Percentiles rank a stretch among this genome's conserved stretches.
Conservation (phyloP, 805 yeast genomes). For the Metschnikowia gelsemii region DNA sequence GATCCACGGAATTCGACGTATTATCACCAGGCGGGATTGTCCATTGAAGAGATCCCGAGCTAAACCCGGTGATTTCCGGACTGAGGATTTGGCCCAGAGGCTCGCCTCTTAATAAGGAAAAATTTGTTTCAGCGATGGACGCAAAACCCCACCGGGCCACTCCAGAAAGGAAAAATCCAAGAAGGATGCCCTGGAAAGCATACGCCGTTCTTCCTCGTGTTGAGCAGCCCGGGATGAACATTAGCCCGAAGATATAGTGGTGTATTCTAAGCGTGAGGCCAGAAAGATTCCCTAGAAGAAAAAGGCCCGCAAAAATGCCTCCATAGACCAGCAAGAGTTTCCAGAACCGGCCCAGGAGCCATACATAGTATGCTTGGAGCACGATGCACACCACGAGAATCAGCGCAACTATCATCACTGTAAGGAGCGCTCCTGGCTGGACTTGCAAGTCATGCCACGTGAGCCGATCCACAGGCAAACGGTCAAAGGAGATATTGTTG, state of each 20-base stretch:
- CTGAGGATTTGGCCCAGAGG: constrained; percentile 58
- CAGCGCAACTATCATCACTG: constrained; percentile 52
- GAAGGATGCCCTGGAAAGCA: constrained; percentile 76
- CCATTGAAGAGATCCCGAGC: constrained; percentile 42
- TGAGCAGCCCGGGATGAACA: constrained; percentile 80
- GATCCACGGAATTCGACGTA: constrained; percentile 1
- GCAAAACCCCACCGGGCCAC: constrained; percentile 93
- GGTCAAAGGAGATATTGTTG: constrained; percentile 84
- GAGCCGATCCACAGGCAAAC: constrained; percentile 83
- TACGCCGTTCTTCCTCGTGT: constrained; percentile 70
- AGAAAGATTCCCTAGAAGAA: constrained; percentile 42
- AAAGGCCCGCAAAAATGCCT: constrained; percentile 42
- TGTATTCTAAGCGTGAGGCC: constrained; percentile 76
- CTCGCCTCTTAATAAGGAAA: constrained; percentile 67
- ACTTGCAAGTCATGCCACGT: constrained; percentile 66
- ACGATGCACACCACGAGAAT: constrained; percentile 52
- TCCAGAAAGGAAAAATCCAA: constrained; percentile 82
- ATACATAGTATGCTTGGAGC: constrained; percentile 73
- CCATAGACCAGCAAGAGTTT: constrained; percentile 60
- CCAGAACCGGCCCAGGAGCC: constrained; percentile 72
- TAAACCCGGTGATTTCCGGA: constrained; percentile 44
- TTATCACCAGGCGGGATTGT: constrained; percentile 13
- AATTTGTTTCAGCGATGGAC: constrained; percentile 75
- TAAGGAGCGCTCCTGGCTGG: constrained; percentile 74
- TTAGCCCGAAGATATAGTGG: constrained; percentile 71